Conservation (phyloP, 78 protist species). For the Dictyostelium brefeldianum region DNA sequence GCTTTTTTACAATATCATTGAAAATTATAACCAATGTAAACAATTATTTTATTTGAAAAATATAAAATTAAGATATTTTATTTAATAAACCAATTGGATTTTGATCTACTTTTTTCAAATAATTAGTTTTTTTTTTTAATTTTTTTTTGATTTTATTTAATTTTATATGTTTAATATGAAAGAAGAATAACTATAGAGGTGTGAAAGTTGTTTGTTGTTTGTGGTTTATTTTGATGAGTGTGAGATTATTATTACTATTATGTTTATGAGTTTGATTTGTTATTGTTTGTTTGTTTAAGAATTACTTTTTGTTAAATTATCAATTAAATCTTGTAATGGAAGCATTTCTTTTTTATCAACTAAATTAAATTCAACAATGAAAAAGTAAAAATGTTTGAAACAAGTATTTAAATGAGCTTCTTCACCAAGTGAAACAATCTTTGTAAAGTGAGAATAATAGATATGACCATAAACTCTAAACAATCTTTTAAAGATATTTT, state of each 20-base stretch:
- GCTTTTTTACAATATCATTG: too few species aligned
- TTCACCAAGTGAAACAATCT: conserved; percentile 87
- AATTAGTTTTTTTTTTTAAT: too few species aligned
- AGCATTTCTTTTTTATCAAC: conserved; percentile 90
- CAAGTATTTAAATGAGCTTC: conserved; percentile 94
- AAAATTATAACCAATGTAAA: too few species aligned
- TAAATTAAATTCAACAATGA: conserved; percentile 90
- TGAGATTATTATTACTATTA: neutral
- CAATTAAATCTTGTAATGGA: conserved; percentile 84
- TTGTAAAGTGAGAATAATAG: conserved; percentile 95
- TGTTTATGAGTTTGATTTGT: too few species aligned
- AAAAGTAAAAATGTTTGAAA: conserved; percentile 90
- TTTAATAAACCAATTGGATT: too few species aligned
- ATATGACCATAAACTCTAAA: conserved; percentile 98
- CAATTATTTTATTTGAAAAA: too few species aligned
- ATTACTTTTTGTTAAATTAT: conserved; percentile 43
- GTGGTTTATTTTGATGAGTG: too few species aligned
- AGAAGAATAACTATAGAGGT: neutral
- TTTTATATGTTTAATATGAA: neutral
- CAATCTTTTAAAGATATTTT: conserved; percentile 91
- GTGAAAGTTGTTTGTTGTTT: too few species aligned
- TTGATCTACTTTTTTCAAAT: too few species aligned
- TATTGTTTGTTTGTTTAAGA: neutral
- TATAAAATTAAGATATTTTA: too few species aligned
- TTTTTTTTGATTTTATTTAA: neutral